These are phyloP conservation scores for Gossypium anomalum DNA, from an alignment of 345 rosid species.

Conservation along the genomic window DNA sequence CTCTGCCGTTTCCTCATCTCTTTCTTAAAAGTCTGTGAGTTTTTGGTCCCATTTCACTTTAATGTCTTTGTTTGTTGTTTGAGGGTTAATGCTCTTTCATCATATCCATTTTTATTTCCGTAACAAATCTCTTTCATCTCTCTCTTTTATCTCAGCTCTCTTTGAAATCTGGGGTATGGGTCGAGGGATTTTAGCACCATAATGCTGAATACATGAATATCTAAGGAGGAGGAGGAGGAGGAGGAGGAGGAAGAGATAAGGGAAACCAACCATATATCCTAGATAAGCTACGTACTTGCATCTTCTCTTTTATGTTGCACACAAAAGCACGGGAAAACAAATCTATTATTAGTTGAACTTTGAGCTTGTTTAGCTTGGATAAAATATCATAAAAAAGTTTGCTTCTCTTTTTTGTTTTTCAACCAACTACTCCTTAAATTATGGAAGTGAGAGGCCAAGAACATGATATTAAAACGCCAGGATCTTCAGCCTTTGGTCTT, in stretches of 20 bases:
- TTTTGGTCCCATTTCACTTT: constrained; percentile 28
- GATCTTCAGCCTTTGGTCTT: constrained; percentile 24
- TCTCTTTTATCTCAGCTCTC: neutral
- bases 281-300: constrained; percentile 15
- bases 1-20: constrained; percentile 18
- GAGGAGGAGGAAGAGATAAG: neutral
- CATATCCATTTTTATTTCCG: neutral
- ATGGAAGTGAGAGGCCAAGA: constrained; percentile 50
- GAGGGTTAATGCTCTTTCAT: neutral
- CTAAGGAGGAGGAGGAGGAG: neutral
- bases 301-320: neutral
- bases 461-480: constrained; percentile 31
- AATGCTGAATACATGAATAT: neutral
- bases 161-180: constrained; percentile 18
- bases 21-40: constrained; percentile 14
- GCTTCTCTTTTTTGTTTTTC: neutral
- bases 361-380: constrained; percentile 2
- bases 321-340: no score
- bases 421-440: neutral
- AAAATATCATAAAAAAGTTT: neutral
- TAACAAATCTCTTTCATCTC: neutral
- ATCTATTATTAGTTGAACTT: neutral
- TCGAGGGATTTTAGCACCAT: constrained; percentile 18
- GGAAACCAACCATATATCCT: neutral
- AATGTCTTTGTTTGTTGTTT: constrained; percentile 21